Conservation (phyloP, 2,329 filamentous ascomycete species). For the Rhinocladiella mackenziei region DNA sequence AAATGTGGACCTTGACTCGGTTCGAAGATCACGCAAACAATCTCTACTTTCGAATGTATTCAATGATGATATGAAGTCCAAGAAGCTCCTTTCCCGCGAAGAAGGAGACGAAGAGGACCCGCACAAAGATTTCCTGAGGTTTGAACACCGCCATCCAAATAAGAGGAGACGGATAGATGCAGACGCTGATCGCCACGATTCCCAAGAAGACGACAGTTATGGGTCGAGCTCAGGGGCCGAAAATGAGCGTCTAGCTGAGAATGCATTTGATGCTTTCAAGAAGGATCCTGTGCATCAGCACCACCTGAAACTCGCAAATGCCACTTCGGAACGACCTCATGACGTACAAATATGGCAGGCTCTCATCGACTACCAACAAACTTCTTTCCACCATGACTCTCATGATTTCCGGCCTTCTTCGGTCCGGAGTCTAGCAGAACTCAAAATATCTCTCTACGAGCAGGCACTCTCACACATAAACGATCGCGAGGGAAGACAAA, state of each 20-base stretch:
- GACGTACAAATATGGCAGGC: constrained; percentile 71
- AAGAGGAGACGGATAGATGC: constrained; percentile 23
- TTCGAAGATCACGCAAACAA: constrained; percentile 34
- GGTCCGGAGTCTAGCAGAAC: constrained; percentile 65
- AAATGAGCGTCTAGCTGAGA: constrained; percentile 39
- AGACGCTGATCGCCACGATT: constrained; percentile 31
- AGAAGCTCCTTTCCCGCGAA: too few species aligned
- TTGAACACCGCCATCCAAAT: constrained; percentile 25
- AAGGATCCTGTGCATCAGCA: constrained; percentile 35
- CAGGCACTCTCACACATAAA: constrained; percentile 63
- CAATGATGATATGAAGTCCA: constrained; percentile 27
- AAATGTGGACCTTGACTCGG: constrained; percentile 39
- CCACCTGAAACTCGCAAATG: constrained; percentile 57
- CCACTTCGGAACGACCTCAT: constrained; percentile 61
- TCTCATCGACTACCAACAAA: constrained; percentile 75
- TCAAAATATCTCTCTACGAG: constrained; percentile 75
- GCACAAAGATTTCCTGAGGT: constrained; percentile 36
- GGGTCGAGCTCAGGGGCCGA: constrained; percentile 43
- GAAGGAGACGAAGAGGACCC: constrained; percentile 20
- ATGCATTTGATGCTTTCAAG: constrained; percentile 50
- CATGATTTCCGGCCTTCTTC: constrained; percentile 35
- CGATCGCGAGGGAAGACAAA: constrained; percentile 48
- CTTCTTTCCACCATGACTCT: constrained; percentile 39
- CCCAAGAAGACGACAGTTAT: constrained; percentile 49
- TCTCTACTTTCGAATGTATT: constrained; percentile 38